Evolutionary conservation across 352 stramenopile species (phyloP).

Genomic region (Phytophthora sp.): DNA sequence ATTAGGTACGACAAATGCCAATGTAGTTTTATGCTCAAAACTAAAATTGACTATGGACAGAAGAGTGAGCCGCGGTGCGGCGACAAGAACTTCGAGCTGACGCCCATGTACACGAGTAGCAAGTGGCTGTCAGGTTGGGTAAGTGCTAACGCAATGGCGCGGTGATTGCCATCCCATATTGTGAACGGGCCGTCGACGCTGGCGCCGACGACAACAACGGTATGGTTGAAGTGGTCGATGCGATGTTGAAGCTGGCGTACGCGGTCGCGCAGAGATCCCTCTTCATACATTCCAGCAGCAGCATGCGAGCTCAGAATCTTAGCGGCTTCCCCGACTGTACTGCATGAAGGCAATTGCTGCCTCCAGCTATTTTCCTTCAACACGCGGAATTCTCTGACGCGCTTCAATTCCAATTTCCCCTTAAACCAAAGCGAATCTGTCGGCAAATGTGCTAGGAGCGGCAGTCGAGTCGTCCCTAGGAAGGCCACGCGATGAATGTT

Average conservation of each 20-base stretch:
- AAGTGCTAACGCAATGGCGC: slow-evolving; percentile 33
- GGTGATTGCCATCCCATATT: slow-evolving; percentile 50
- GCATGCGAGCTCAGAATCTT: slow-evolving; percentile 14
- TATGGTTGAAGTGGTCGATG: slow-evolving; percentile 39
- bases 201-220: slow-evolving; percentile 32
- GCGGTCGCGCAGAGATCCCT: slow-evolving; percentile 20
- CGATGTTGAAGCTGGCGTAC: slow-evolving; percentile 36
- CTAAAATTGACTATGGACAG: slow-evolving; percentile 25
- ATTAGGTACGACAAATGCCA: background rate
- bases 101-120: slow-evolving; percentile 36
- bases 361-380: slow-evolving; percentile 43
- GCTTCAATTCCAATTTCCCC: slow-evolving; percentile 23
- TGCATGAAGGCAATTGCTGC: slow-evolving; percentile 31
- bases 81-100: slow-evolving; percentile 30
- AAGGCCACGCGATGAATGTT: slow-evolving; percentile 42
- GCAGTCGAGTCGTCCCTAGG: slow-evolving; percentile 32
- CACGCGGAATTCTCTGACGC: slow-evolving; percentile 31
- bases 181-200: slow-evolving; percentile 38
- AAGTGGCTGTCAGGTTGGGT: slow-evolving; percentile 19
- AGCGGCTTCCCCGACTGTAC: slow-evolving; percentile 29
- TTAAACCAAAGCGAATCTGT: slow-evolving; percentile 39
- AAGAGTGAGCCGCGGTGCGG: slow-evolving; percentile 31
- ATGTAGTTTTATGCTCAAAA: slow-evolving; percentile 9
- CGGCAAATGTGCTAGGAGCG: slow-evolving; percentile 40
- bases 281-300: background rate